Conservation (phyloP, 352 stramenopile genomes). For the Pythium grandisporangium region DNA sequence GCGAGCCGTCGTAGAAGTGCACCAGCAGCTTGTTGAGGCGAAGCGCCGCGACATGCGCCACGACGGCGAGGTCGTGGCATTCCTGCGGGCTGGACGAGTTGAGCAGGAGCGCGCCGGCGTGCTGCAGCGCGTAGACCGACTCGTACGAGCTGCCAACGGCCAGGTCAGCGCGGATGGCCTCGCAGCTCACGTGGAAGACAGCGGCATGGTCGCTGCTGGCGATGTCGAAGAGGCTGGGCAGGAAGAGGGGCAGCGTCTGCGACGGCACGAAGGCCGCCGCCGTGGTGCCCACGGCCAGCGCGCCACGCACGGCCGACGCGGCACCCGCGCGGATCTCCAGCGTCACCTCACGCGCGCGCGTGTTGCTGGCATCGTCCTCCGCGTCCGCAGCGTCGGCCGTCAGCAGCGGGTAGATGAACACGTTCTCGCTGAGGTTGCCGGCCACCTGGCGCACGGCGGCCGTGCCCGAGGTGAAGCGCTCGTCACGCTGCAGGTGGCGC, state of each 20-base stretch:
- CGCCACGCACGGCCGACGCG: constrained; percentile 43
- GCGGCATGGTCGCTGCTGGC: constrained; percentile 24
- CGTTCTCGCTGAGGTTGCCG: constrained; percentile 41
- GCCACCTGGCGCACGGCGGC: constrained; percentile 50
- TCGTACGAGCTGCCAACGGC: constrained; percentile 54
- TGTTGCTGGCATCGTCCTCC: constrained; percentile 8
- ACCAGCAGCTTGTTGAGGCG: constrained; percentile 55
- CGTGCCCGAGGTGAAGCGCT: constrained; percentile 45
- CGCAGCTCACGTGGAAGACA: constrained; percentile 60
- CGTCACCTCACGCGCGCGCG: constrained; percentile 46
- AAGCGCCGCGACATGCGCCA: constrained; percentile 58
- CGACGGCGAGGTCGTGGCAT: constrained; percentile 68
- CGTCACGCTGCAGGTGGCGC: constrained; percentile 23
- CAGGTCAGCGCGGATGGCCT: constrained; percentile 41
- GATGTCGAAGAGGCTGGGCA: constrained; percentile 59
- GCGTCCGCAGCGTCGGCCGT: constrained; percentile 4
- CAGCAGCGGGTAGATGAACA: constrained; percentile 59
- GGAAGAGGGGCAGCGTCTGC: constrained; percentile 68
- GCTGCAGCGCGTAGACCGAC: constrained; percentile 50
- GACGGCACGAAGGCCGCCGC: constrained; percentile 48
- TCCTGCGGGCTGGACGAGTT: constrained; percentile 64
- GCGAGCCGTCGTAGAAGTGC: constrained; percentile 76
- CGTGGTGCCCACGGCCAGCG: constrained; percentile 36
- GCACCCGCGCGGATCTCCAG: constrained; percentile 53
- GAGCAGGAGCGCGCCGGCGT: constrained; percentile 61